phyloP scores from a whole-genome alignment of 805 yeast genomes.

The Yarrowia sp. region DNA sequence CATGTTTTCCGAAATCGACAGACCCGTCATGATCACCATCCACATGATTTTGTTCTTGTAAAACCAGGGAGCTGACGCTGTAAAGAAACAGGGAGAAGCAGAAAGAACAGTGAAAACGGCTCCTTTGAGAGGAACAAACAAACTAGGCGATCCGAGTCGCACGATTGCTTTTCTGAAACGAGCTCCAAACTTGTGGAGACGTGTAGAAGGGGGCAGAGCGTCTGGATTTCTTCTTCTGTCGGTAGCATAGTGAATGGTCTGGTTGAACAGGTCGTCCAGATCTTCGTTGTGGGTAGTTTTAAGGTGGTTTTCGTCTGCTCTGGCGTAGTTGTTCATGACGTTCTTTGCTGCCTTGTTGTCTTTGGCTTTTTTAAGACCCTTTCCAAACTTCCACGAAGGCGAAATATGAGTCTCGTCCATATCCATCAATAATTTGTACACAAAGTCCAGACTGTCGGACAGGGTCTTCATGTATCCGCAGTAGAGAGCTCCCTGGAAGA shows the following conservation, averaged over 20 bases:
- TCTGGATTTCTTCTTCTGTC: slow-evolving; percentile 13
- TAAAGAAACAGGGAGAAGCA: slow-evolving; percentile 33
- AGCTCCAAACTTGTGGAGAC: neutral
- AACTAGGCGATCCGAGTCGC: neutral
- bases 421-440: neutral
- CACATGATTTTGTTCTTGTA: slow-evolving; percentile 34
- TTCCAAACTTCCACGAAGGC: slow-evolving; percentile 9
- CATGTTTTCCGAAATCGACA: slow-evolving; percentile 36
- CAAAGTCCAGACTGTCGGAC: neutral
- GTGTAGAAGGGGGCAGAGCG: neutral
- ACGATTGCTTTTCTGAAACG: neutral
- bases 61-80: slow-evolving; percentile 33
- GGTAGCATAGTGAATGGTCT: neutral
- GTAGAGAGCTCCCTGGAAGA: slow-evolving; percentile 17
- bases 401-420: neutral
- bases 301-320: neutral
- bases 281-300: neutral
- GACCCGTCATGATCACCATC: slow-evolving; percentile 36
- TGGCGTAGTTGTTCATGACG: neutral
- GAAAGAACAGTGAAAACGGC: slow-evolving; percentile 31
- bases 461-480: neutral
- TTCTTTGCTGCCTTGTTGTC: neutral
- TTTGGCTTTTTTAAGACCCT: neutral
- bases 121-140: slow-evolving; percentile 33
- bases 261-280: neutral